Percentiles rank a stretch among this genome's conserved stretches.
Evolutionary conservation across 2,329 filamentous ascomycete genomes (phyloP).

Genomic region (Chalaropsis thielavioides): DNA sequence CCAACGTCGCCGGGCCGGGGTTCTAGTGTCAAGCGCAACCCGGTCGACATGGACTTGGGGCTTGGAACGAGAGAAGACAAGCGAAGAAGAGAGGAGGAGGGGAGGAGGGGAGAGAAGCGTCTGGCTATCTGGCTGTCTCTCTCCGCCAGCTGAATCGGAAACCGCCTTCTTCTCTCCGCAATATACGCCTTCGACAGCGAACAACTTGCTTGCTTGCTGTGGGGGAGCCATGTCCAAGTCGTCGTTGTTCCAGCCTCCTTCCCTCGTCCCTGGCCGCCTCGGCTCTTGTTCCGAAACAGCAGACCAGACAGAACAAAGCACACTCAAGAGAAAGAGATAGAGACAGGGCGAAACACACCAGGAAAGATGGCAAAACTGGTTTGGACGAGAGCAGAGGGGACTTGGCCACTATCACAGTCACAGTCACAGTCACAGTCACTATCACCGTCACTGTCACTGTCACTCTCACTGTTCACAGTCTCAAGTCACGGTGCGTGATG

Average conservation of each 20-base stretch:
- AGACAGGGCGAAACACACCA: neutral
- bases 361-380: neutral
- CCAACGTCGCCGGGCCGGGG: neutral
- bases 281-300: too few relatives aligned
- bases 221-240: too few relatives aligned
- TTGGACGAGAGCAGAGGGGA: neutral
- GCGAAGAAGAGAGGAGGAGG: neutral
- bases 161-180: conserved; percentile 3
- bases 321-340: neutral
- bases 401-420: neutral
- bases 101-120: neutral
- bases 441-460: neutral
- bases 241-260: too few relatives aligned
- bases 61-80: neutral
- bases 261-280: too few relatives aligned
- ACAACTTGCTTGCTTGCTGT: neutral
- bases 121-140: neutral
- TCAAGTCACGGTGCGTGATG: too few relatives aligned
- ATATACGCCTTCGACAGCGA: neutral
- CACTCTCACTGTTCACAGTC: neutral
- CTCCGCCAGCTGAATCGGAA: neutral
- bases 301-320: neutral
- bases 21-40: neutral
- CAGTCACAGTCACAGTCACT: neutral
- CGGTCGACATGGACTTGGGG: neutral